Evolutionary conservation across 371 early-diverging fungal species (phyloP), one percentile per base, ranked within the genome.

Genomic region (Dichotomocladium elegans): DNA sequence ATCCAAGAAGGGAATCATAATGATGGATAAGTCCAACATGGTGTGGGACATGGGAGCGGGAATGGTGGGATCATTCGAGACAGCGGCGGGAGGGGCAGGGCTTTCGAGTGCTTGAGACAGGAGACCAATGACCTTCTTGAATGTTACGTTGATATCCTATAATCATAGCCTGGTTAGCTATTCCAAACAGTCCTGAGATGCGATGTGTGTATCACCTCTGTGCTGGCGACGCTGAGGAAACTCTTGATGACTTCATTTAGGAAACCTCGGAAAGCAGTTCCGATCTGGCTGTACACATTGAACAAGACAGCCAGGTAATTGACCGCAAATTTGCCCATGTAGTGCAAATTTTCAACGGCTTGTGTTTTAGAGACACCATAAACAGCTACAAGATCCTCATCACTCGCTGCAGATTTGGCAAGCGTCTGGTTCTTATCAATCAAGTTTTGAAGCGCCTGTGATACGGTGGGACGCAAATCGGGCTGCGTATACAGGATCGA

Each of bases 221-320:
- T 50, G 1, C 74, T 63, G 2, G 87, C 81, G 30, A 89, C 79
- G 17, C 64, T 69, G 51, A 91, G 52, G 55, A 84, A 88, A 47
- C 81, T 72, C 31, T 78, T 80, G 68, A 89, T 87, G n/a, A 83
- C 82, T 44, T 89, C 86, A 43, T 83, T 61, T 47, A 92, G 61
- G 49, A 85, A 88, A 10, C 85, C 87, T 53, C 91, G 86, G 59
- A 71, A 73, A 31, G 74, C 71, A 24, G 88, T 77, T 8, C 81
- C 67, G 19, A 88, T 83, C 49, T 82, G 80, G 54, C 88, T 84
- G 70, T 77, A 89, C 22, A 92, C 81, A 61, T 89, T 92, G 75
- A 92, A 92, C 55, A 91, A 84, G n/a, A 89, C 87, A 44, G 87
- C 81, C 48, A 92, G 64, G 51, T 82, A 90, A 45, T 88, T 87